phyloP scores from a whole-genome alignment of 805 yeast genomes.

The Starmerella roubikii region DNA sequence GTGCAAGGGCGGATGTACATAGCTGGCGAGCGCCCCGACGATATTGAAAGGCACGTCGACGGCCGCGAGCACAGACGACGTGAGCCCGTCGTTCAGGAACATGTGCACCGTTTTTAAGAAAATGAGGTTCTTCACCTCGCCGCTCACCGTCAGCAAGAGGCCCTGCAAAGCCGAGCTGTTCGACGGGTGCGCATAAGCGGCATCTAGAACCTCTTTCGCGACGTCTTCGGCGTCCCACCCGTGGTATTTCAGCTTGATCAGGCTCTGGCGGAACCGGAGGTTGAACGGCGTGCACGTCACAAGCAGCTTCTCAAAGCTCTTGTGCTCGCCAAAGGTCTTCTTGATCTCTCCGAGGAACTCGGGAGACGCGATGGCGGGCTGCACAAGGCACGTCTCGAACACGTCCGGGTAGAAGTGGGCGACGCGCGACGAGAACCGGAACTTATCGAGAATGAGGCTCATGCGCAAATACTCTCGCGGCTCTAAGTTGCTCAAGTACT shows the following conservation, averaged over 20 bases:
- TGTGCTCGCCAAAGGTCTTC: conserved; percentile 1
- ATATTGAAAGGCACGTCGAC: conserved; percentile 9
- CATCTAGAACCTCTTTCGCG: conserved; percentile 7
- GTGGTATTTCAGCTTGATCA: conserved; percentile 6
- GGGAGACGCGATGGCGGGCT: conserved; percentile 5
- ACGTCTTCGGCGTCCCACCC: conserved; percentile 1
- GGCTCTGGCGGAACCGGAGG: conserved; percentile 13
- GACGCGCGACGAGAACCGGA: conserved; percentile 6
- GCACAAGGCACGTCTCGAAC: conserved; percentile 6
- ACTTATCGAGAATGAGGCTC: conserved; percentile 3
- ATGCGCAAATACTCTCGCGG: conserved; percentile 4
- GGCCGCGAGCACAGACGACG: neutral
- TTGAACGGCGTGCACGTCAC: conserved; percentile 15
- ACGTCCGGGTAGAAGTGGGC: conserved; percentile 12
- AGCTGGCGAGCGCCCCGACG: conserved; percentile 6
- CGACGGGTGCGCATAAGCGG: conserved; percentile 9
- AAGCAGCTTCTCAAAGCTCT: conserved; percentile 9
- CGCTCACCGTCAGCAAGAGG: conserved; percentile 7
- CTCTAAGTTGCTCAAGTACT: conserved; percentile 3
- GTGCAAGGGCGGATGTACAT: conserved; percentile 2
- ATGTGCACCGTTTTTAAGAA: conserved; percentile 4
- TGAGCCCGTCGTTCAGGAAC: conserved; percentile 7
- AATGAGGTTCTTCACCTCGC: conserved; percentile 7
- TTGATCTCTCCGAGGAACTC: conserved; percentile 1
- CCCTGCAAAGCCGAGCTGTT: conserved; percentile 10